Percentiles rank a stretch among this genome's conserved stretches.
phyloP scores from a whole-genome alignment of 2,329 filamentous ascomycete genomes.

The Colletotrichum gloeosporioides region DNA sequence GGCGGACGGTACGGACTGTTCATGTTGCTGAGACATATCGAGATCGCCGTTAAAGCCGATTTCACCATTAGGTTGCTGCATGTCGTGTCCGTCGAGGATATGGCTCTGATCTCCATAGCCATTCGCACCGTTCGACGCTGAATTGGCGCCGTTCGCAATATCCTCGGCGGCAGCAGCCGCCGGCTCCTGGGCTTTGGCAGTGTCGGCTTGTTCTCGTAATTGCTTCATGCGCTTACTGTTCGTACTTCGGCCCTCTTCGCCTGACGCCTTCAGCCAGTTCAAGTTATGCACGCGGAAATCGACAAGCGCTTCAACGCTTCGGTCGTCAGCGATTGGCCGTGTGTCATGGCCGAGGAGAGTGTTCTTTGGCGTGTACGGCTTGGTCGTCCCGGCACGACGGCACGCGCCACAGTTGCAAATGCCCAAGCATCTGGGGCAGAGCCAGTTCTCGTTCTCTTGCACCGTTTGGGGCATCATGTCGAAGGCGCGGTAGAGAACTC shows the following conservation, averaged over 20 bases:
- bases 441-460: constrained; percentile 83
- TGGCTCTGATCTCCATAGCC: constrained; percentile 40
- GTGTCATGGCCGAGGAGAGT: constrained; percentile 93
- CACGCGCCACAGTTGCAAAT: constrained; percentile 90
- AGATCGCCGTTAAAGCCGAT: not conserved
- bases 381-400: constrained; percentile 68
- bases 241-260: constrained; percentile 62
- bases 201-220: constrained; percentile 60
- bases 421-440: constrained; percentile 83
- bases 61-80: constrained; percentile 17
- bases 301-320: constrained; percentile 88
- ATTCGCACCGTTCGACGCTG: constrained; percentile 11
- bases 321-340: constrained; percentile 84
- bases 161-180: constrained; percentile 25
- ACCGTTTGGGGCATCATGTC: constrained; percentile 85
- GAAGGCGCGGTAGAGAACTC: constrained; percentile 89
- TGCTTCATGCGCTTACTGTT: constrained; percentile 63
- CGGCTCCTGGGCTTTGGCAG: constrained; percentile 58
- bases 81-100: constrained; percentile 28
- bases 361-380: constrained; percentile 84
- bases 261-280: constrained; percentile 73
- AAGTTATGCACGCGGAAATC: constrained; percentile 92
- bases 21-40: constrained; percentile 19
- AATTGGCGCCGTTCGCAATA: constrained; percentile 24
- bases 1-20: constrained; percentile 24